Conservation (phyloP, 768 basidiomycete species). For the Lactarius pseudohatsudake region DNA sequence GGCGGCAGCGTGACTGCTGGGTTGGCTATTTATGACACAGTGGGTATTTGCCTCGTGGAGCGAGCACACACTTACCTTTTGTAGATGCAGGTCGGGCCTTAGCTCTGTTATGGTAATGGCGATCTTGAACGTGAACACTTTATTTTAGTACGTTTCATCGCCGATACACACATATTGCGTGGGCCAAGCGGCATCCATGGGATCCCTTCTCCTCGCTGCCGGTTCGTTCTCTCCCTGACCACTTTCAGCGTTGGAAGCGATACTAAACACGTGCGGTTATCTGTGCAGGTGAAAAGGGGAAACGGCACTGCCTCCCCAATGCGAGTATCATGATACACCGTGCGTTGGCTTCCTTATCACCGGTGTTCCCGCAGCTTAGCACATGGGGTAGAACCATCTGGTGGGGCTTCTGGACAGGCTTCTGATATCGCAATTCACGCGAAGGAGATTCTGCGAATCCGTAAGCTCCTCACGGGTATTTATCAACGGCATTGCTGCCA, state of each 20-base stretch:
- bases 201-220: constrained; percentile 86
- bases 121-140: not conserved
- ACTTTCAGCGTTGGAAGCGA: not conserved
- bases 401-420: constrained; percentile 93
- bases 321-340: constrained; percentile 99
- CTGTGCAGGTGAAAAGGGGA: constrained; percentile 70
- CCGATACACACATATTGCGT: constrained; percentile 97
- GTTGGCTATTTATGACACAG: constrained; percentile 96
- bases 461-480: constrained; percentile 79
- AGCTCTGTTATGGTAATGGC: not conserved
- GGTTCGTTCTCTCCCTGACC: constrained; percentile 40
- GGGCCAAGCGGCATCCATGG: constrained; percentile 96
- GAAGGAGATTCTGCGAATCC: constrained; percentile 89
- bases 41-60: constrained; percentile 39
- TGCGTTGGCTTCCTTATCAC: constrained; percentile 40
- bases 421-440: constrained; percentile 98
- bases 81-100: constrained; percentile 59
- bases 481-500: constrained; percentile 85
- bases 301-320: constrained; percentile 89
- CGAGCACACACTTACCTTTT: not conserved
- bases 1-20: constrained; percentile 96
- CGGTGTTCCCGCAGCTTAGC: constrained; percentile 6
- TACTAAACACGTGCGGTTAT: constrained; percentile 21
- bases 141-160: constrained; percentile 73
- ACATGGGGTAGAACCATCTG: constrained; percentile 77